phyloP scores from a whole-genome alignment of 306 rosid genomes.

The Arachis stenosperma region DNA sequence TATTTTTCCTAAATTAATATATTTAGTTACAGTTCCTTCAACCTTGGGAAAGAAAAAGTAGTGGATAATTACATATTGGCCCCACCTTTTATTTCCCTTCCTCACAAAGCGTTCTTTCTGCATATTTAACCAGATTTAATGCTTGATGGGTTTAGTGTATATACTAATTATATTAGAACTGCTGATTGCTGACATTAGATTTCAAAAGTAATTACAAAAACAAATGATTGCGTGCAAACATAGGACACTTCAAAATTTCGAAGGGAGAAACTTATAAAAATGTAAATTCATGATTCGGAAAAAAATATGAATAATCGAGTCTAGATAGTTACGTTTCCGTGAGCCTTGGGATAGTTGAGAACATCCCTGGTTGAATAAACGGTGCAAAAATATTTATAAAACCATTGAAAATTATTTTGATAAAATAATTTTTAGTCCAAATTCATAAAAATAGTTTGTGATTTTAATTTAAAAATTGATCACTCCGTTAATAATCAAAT shows the following conservation, averaged over 20 bases:
- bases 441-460: too few relatives aligned
- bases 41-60: neutral
- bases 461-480: too few relatives aligned
- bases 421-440: too few relatives aligned
- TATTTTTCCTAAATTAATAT: too few relatives aligned
- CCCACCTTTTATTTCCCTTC: neutral
- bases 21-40: too few relatives aligned
- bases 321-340: neutral
- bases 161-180: too few relatives aligned
- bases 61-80: neutral
- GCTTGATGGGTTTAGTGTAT: neutral
- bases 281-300: slow-evolving; percentile 1
- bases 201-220: neutral
- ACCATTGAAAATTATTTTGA: neutral
- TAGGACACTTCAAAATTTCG: neutral
- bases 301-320: slow-evolving; percentile 28
- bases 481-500: too few relatives aligned
- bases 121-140: neutral
- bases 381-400: neutral
- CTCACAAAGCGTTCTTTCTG: neutral
- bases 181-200: neutral
- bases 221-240: neutral
- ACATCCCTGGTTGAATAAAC: neutral
- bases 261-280: neutral
- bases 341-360: neutral